These are phyloP conservation scores for Antrodiella citrinella DNA, from an alignment of 768 basidiomycete genomes.

Conservation along the genomic window DNA sequence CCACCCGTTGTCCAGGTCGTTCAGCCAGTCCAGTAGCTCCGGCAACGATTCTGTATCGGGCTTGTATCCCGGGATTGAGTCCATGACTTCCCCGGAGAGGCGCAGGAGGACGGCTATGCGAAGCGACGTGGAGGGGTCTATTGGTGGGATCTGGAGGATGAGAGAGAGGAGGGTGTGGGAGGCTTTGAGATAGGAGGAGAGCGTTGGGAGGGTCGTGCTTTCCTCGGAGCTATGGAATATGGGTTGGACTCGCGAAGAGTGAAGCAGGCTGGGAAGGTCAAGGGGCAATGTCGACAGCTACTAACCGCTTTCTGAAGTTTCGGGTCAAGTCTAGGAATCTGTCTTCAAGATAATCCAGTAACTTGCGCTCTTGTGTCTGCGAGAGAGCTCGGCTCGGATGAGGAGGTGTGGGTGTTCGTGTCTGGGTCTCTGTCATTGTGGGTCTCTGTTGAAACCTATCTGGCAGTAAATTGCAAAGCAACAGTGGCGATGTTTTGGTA, in stretches of 20 bases:
- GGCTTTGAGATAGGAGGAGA: conserved; percentile 51
- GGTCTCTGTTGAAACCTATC: too few relatives aligned
- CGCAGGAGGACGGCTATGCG: conserved; percentile 63
- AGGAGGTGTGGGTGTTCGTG: not conserved
- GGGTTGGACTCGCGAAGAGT: not conserved
- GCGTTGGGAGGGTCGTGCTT: conserved; percentile 45
- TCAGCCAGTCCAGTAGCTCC: conserved; percentile 55
- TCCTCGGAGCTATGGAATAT: conserved; percentile 31
- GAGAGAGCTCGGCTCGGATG: not conserved
- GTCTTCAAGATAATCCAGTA: conserved; percentile 59
- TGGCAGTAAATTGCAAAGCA: too few relatives aligned
- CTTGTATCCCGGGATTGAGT: conserved; percentile 53
- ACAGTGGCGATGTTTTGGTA: too few relatives aligned
- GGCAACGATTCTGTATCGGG: conserved; percentile 36
- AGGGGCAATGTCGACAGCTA: conserved; percentile 6
- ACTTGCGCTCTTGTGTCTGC: conserved; percentile 49
- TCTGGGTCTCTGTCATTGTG: too few relatives aligned
- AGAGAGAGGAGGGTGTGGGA: conserved; percentile 49
- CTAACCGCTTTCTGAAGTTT: conserved; percentile 70
- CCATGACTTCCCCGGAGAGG: conserved; percentile 59
- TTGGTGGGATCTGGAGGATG: conserved; percentile 67
- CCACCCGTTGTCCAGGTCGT: conserved; percentile 74
- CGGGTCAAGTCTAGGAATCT: conserved; percentile 58
- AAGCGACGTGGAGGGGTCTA: conserved; percentile 60
- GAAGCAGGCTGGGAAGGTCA: not conserved